Conservation (phyloP, 1,284 basidiomycete species). For the Fomitopsis palustris region DNA sequence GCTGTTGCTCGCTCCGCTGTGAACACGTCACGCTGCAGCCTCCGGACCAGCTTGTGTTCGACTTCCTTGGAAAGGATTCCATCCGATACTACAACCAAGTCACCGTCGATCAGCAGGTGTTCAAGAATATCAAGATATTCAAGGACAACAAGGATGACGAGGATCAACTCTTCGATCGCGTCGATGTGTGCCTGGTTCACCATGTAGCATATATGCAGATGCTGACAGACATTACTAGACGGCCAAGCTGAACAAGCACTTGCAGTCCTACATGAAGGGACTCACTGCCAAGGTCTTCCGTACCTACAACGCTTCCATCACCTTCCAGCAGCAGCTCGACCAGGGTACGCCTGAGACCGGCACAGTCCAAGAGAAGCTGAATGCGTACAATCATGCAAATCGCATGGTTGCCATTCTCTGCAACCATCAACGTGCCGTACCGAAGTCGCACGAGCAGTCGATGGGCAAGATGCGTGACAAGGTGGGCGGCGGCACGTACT, state of each 20-base stretch:
- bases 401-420: slow-evolving; percentile 93
- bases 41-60: slow-evolving; percentile 85
- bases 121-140: slow-evolving; percentile 44
- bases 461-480: slow-evolving; percentile 92
- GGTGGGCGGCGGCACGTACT: slow-evolving; percentile 41
- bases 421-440: slow-evolving; percentile 94
- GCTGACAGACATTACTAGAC: slow-evolving; percentile 50
- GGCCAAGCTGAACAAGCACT: slow-evolving; percentile 81
- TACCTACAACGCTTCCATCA: slow-evolving; percentile 96
- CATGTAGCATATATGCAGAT: neutral
- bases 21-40: slow-evolving; percentile 91
- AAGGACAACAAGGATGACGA: slow-evolving; percentile 86
- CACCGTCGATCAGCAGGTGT: slow-evolving; percentile 75
- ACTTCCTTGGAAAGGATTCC: slow-evolving; percentile 97
- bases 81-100: slow-evolving; percentile 94
- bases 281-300: slow-evolving; percentile 98
- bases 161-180: slow-evolving; percentile 92
- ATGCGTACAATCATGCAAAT: slow-evolving; percentile 94
- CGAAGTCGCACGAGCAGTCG: slow-evolving; percentile 87
- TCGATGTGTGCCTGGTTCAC: slow-evolving; percentile 57
- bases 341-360: slow-evolving; percentile 68
- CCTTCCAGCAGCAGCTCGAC: slow-evolving; percentile 88
- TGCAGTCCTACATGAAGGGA: slow-evolving; percentile 91
- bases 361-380: slow-evolving; percentile 87
- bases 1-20: slow-evolving; percentile 93